Evolutionary conservation across 1,139 yeast species (phyloP).

Genomic region (Candida pseudoviswanathii): DNA sequence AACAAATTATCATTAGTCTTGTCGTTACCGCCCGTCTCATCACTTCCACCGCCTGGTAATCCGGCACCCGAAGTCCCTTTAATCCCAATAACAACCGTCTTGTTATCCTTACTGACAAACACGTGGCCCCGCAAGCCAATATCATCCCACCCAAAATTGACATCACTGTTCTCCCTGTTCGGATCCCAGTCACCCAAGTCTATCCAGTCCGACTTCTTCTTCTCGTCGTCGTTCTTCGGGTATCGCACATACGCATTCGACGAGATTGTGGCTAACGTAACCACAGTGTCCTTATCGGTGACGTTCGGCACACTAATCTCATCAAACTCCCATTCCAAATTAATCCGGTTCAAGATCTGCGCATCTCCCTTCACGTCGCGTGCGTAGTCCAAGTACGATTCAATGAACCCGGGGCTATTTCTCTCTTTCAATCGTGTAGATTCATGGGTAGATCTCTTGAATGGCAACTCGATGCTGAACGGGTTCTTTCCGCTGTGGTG

Average conservation of each 20-base stretch:
- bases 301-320: constrained; percentile 69
- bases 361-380: constrained; percentile 47
- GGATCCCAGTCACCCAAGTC: constrained; percentile 70
- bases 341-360: constrained; percentile 38
- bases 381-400: constrained; percentile 65
- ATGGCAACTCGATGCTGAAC: constrained; percentile 40
- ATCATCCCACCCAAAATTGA: constrained; percentile 81
- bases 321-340: constrained; percentile 58
- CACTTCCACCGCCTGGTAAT: constrained; percentile 69
- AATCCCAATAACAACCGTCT: constrained; percentile 75
- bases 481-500: constrained; percentile 41
- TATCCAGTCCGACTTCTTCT: constrained; percentile 70
- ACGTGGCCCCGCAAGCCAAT: constrained; percentile 90
- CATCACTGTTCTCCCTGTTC: constrained; percentile 32
- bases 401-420: constrained; percentile 62
- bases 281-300: constrained; percentile 68
- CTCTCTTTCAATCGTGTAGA: constrained; percentile 58
- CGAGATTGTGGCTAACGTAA: constrained; percentile 80
- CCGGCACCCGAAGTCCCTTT: constrained; percentile 95
- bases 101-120: constrained; percentile 65
- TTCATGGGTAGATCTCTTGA: constrained; percentile 21
- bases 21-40: constrained; percentile 78
- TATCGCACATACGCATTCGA: constrained; percentile 87
- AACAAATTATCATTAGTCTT: constrained; percentile 84
- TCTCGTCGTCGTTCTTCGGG: constrained; percentile 65